Conservation (phyloP, 805 yeast genomes). For the Kazachstania martiniae region DNA sequence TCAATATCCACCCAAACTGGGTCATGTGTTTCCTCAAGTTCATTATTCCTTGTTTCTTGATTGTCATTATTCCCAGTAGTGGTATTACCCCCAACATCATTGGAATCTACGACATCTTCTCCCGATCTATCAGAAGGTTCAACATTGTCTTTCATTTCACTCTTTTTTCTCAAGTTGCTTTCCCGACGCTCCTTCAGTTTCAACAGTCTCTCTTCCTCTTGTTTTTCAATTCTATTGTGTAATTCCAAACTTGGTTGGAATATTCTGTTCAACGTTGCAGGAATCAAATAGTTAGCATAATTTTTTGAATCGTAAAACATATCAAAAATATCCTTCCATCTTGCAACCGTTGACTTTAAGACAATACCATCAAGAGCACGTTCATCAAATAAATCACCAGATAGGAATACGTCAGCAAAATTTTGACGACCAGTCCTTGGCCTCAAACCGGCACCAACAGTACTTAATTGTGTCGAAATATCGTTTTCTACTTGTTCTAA, state of each 20-base stretch:
- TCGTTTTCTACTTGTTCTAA: slow-evolving; percentile 26
- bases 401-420: slow-evolving; percentile 22
- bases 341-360: slow-evolving; percentile 41
- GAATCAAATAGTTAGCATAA: slow-evolving; percentile 29
- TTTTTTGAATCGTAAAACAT: slow-evolving; percentile 38
- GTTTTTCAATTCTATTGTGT: slow-evolving; percentile 17
- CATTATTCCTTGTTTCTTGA: slow-evolving; percentile 3
- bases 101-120: slow-evolving; percentile 2
- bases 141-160: slow-evolving; percentile 7
- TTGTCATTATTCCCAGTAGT: slow-evolving; percentile 9
- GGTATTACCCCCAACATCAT: neutral
- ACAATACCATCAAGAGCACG: slow-evolving; percentile 24
- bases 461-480: slow-evolving; percentile 18
- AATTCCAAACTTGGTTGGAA: slow-evolving; percentile 38
- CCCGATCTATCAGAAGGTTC: slow-evolving; percentile 26
- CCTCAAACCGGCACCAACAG: slow-evolving; percentile 17
- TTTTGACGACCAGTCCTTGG: slow-evolving; percentile 19
- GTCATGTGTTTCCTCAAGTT: slow-evolving; percentile 19
- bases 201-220: slow-evolving; percentile 23
- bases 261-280: slow-evolving; percentile 36
- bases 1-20: slow-evolving; percentile 68
- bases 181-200: slow-evolving; percentile 20
- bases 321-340: slow-evolving; percentile 56
- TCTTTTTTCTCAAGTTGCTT: slow-evolving; percentile 6
- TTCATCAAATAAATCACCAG: slow-evolving; percentile 25